Base-by-base conservation (phyloP, 495 filamentous ascomycete species). In the Penicillium nucicola region DNA sequence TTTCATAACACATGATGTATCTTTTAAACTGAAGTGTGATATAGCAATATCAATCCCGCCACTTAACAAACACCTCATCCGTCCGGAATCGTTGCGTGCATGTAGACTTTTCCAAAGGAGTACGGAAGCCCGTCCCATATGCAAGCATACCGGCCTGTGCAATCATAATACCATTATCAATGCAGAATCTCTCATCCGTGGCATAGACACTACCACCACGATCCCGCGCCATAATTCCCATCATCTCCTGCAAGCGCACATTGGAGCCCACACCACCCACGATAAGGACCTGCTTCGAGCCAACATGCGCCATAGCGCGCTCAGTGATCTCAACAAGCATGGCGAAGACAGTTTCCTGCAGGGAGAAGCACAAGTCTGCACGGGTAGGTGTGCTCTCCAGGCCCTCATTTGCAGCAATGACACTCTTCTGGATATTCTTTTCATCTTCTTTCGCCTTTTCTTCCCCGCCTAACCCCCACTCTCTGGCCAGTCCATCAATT, bases 111-210 rank as follows among this genome's bases (percentile, higher is more conserved):
- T 87, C 84, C 11, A 97, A 59, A 3, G 77, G 71, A 13, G 89
- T 96, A 41, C 66, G 72, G 62, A 90, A 87, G 5, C 93, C 93
- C 0, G 82, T 88, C 67, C 80, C 72, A 61, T 86, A 95, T 7
- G 90, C 90, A 53, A 96, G 63, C 58, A 98, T 69, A 20, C 93
- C 93, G 9, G 93, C 93, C 72, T 98, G 93, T 11, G 93, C 93
- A 73, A 98, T 98, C 93, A 98, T 98, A 50, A 98, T 97, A 36
- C 93, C 95, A 62, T 98, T 98, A 71, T 98, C 95, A 55, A 98
- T 98, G 62, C 93, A 97, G 70, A 95, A 97, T 38, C 93, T 81
- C 71, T 97, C 91, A 68, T 97, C 92, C 1, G 92, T 98, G 8
- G 92, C 92, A 74, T 86, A 97, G 15, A 97, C 88, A 66, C 81